Conservation (phyloP, 805 yeast species). For the Yarrowia phangngaensis region DNA sequence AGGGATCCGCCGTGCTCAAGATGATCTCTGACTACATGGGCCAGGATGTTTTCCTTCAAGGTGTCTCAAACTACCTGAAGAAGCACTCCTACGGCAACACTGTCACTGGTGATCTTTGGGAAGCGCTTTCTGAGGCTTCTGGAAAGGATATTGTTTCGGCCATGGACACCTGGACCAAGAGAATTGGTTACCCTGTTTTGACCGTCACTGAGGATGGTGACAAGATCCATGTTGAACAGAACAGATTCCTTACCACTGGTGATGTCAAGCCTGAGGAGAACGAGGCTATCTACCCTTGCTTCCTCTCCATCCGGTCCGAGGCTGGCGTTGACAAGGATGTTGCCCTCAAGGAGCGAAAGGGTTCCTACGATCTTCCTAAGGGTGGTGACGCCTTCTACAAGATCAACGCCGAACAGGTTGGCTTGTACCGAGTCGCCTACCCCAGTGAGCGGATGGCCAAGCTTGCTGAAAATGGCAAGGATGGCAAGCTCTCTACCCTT, state of each 20-base stretch:
- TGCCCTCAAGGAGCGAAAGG: conserved; percentile 52
- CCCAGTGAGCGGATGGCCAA: conserved; percentile 49
- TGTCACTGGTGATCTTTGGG: conserved; percentile 70
- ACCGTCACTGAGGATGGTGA: conserved; percentile 46
- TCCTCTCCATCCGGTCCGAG: conserved; percentile 51
- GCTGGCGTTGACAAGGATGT: conserved; percentile 58
- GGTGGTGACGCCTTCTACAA: conserved; percentile 46
- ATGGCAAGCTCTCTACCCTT: conserved; percentile 51
- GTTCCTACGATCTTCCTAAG: conserved; percentile 45
- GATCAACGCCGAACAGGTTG: conserved; percentile 58
- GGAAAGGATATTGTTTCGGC: conserved; percentile 56
- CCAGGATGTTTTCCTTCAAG: conserved; percentile 61
- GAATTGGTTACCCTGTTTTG: conserved; percentile 70
- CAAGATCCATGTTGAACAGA: conserved; percentile 48
- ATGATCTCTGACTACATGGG: conserved; percentile 75
- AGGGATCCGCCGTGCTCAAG: conserved; percentile 73
- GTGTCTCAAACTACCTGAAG: conserved; percentile 66
- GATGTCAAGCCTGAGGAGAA: conserved; percentile 59
- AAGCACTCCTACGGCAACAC: conserved; percentile 66
- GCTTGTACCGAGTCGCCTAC: conserved; percentile 59
- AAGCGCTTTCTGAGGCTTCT: conserved; percentile 56
- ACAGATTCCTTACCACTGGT: conserved; percentile 60
- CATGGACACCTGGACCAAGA: conserved; percentile 69
- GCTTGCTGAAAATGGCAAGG: conserved; percentile 51
- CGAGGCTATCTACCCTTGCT: conserved; percentile 51